These are phyloP conservation scores for Eremothecium coryli DNA, from an alignment of 1,139 yeast species.

Conservation along the genomic window DNA sequence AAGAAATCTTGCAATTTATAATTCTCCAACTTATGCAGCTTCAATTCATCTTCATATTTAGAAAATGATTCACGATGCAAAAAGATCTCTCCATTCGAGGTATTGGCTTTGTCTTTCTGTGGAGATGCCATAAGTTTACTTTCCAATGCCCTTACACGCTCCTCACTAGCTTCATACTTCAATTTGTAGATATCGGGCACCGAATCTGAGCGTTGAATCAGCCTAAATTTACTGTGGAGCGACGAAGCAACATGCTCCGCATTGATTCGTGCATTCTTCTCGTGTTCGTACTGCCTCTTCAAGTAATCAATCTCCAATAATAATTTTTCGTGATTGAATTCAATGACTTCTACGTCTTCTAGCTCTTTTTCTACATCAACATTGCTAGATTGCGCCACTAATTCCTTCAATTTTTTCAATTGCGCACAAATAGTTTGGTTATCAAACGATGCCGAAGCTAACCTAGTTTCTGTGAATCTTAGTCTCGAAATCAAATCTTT, in stretches of 20 bases:
- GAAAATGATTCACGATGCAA: constrained; percentile 32
- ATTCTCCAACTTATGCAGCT: constrained; percentile 31
- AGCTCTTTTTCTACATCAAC: constrained; percentile 24
- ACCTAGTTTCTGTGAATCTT: constrained; percentile 44
- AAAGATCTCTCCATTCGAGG: constrained; percentile 22
- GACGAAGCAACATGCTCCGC: constrained; percentile 28
- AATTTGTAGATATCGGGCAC: constrained; percentile 29
- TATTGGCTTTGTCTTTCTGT: constrained; percentile 25
- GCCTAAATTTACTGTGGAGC: constrained; percentile 25
- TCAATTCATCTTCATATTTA: constrained; percentile 37
- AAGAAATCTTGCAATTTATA: constrained; percentile 39
- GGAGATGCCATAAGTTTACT: constrained; percentile 33
- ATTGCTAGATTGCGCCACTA: constrained; percentile 24
- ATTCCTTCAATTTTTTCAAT: constrained; percentile 31
- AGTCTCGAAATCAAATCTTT: constrained; percentile 48
- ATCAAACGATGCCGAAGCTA: constrained; percentile 46
- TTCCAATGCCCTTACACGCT: constrained; percentile 38
- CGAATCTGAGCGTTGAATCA: constrained; percentile 26
- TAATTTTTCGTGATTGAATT: constrained; percentile 31
- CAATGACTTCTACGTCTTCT: constrained; percentile 18
- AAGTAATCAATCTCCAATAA: constrained; percentile 33
- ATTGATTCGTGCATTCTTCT: constrained; percentile 29
- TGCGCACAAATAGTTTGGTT: constrained; percentile 39
- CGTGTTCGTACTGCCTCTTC: constrained; percentile 32
- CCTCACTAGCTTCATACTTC: constrained; percentile 37